A percentile compares a stretch with the other conserved stretches of the same genome.
Conservation (phyloP, 192 early-diverging fungal species). For the Backusella psychrophila region DNA sequence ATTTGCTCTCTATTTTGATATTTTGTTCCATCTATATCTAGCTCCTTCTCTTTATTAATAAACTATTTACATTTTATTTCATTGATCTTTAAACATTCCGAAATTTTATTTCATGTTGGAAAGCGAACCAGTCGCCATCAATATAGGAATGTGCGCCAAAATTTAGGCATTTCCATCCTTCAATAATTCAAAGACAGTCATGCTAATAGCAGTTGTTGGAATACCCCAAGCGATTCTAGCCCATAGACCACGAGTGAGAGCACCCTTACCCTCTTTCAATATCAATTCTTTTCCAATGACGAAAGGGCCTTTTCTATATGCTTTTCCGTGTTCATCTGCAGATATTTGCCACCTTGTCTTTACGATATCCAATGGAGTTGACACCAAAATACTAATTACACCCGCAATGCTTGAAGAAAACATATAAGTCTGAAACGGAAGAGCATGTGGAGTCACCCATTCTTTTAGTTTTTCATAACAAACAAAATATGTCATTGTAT, state of each 20-base stretch:
- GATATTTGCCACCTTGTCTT: slow-evolving; percentile 81
- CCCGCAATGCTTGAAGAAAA: slow-evolving; percentile 59
- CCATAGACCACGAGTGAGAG: slow-evolving; percentile 63
- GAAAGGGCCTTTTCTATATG: slow-evolving; percentile 31
- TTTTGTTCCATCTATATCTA: background rate
- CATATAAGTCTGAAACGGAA: slow-evolving; percentile 59
- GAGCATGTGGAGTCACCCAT: slow-evolving; percentile 5
- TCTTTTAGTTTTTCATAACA: slow-evolving; percentile 62
- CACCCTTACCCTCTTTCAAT: slow-evolving; percentile 53
- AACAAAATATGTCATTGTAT: slow-evolving; percentile 68
- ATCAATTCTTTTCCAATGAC: slow-evolving; percentile 47
- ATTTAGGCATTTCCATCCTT: slow-evolving; percentile 7
- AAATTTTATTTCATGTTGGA: background rate
- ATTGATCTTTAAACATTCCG: background rate
- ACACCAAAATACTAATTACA: slow-evolving; percentile 54
- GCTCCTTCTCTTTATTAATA: background rate
- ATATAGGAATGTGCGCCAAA: background rate
- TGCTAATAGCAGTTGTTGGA: slow-evolving; percentile 66
- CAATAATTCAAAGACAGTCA: slow-evolving; percentile 66
- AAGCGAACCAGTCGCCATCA: slow-evolving; percentile 2
- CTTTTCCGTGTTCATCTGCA: slow-evolving; percentile 21
- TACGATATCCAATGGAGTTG: slow-evolving; percentile 72
- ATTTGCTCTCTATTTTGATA: background rate
- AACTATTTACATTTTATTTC: slow-evolving; percentile 4
- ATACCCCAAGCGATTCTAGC: slow-evolving; percentile 70